Base-by-base conservation (phyloP, 2,329 filamentous ascomycete genomes). In the Cladophialophora bantiana region DNA sequence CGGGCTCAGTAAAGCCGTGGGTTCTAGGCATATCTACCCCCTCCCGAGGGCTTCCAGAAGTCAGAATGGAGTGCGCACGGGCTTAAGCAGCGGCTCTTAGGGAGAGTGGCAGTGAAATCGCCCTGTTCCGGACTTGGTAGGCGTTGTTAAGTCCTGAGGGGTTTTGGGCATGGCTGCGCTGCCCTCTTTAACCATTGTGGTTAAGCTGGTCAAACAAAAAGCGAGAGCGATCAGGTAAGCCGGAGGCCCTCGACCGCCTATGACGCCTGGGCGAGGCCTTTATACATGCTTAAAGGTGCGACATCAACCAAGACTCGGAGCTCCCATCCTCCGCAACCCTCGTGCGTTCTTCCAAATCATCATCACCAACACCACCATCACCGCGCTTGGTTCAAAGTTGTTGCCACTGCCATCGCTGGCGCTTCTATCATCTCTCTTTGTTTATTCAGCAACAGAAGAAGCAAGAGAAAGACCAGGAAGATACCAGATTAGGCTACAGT, bases 371-470 rank as follows among this genome's bases (percentile, higher is more conserved):
- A 12, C 40, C 40, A 2, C 4, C 40, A 42, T 56, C 53, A 35
- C 3, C 2, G 12, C 26, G 35, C 35, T 59, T 20, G 20, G 13
- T 10, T 50, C n/a, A 38, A 36, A 26, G 13, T 52, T 34, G 20
- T 60, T 13, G 62, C 57, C 62, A 59, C 57, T 55, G n/a, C 32
- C 48, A n/a, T 65, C 20, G 36, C 32, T 57, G 52, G 52, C 50
- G 63, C 57, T 65, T 61, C 63, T 57, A 65, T 61, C 57, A 50
- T 65, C 58, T 18, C 35, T 57, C 9, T 7, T 7, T 20, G 52
- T 65, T 65, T 57, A 61, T n/a, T 61, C 63, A 65, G 52, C 63
- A 53, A 58, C 52, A 53, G 32, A 31, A 42, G 32, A 31, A 42
- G 38, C 7, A 36, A 26, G 13, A 52, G 52, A 31, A 63, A n/a